Evolutionary conservation across 2,329 filamentous ascomycete species (phyloP).

Genomic region (Xylariaceae sp.): DNA sequence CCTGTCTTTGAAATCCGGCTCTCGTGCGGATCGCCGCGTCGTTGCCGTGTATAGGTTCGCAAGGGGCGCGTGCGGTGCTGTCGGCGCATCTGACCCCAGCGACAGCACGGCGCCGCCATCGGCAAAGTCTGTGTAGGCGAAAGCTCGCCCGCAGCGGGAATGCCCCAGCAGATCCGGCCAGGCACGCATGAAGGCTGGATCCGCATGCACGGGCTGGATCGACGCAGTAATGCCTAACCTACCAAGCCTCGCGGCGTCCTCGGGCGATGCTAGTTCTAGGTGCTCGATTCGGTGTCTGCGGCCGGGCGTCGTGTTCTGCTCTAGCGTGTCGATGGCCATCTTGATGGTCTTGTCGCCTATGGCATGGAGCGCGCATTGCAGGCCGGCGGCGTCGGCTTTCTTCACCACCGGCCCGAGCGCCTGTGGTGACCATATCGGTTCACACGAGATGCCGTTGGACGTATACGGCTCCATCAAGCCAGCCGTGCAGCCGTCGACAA

Average conservation of each 20-base stretch:
- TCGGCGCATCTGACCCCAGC: constrained; percentile 45
- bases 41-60: constrained; percentile 45
- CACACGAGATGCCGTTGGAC: constrained; percentile 41
- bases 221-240: constrained; percentile 57
- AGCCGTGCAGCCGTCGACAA: constrained; percentile 62
- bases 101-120: constrained; percentile 42
- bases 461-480: constrained; percentile 56
- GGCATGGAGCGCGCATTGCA: constrained; percentile 62
- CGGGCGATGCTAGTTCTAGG: constrained; percentile 53
- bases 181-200: constrained; percentile 57
- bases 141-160: constrained; percentile 53
- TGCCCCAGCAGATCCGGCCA: constrained; percentile 57
- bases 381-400: constrained; percentile 47
- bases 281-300: constrained; percentile 62
- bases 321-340: constrained; percentile 55
- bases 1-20: constrained; percentile 34
- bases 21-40: constrained; percentile 40
- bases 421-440: constrained; percentile 52
- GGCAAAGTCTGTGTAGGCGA: constrained; percentile 59
- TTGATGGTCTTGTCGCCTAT: constrained; percentile 59
- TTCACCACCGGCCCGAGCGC: constrained; percentile 52
- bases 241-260: constrained; percentile 55
- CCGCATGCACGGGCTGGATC: constrained; percentile 55
- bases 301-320: constrained; percentile 37
- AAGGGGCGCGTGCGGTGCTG: constrained; percentile 42